A percentile compares a stretch with the other conserved stretches of the same genome.
phyloP scores from a whole-genome alignment of 371 early-diverging fungal species.

The Mortierella sp. region DNA sequence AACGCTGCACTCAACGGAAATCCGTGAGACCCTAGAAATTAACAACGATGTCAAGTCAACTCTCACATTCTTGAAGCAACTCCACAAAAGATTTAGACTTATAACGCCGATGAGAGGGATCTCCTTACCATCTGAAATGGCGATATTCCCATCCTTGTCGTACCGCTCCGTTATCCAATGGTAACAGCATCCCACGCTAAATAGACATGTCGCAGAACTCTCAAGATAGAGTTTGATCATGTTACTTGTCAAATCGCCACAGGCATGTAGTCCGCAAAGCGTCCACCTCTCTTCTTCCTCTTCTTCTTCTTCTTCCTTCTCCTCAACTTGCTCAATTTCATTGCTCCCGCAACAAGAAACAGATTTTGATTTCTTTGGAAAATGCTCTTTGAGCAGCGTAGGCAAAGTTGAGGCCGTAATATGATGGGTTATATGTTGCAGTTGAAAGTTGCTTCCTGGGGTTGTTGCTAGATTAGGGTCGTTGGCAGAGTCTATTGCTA shows the following conservation, averaged over 20 bases:
- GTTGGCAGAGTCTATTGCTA: constrained; percentile 13
- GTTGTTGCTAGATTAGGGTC: constrained; percentile 39
- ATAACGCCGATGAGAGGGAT: background rate
- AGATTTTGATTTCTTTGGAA: constrained; percentile 36
- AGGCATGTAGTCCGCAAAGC: constrained; percentile 89
- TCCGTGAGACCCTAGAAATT: constrained; percentile 26
- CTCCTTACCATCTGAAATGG: constrained; percentile 65
- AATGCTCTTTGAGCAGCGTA: constrained; percentile 56
- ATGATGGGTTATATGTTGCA: constrained; percentile 68
- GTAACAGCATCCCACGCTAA: constrained; percentile 91
- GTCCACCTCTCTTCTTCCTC: constrained; percentile 66
- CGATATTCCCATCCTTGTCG: constrained; percentile 63
- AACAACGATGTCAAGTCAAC: background rate
- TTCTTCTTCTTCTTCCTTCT: constrained; percentile 11
- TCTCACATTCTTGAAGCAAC: background rate
- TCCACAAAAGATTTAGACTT: too few relatives aligned
- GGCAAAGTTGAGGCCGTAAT: constrained; percentile 66
- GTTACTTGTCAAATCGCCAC: constrained; percentile 85
- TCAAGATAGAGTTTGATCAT: constrained; percentile 80
- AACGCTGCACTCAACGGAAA: constrained; percentile 53
- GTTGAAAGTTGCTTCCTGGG: constrained; percentile 45
- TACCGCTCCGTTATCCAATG: constrained; percentile 65
- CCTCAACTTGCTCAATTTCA: background rate
- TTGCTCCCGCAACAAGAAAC: background rate
- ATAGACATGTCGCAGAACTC: constrained; percentile 74